These are phyloP conservation scores for Hypholoma fasciculare DNA, from an alignment of 768 basidiomycete species.

Conservation along the genomic window DNA sequence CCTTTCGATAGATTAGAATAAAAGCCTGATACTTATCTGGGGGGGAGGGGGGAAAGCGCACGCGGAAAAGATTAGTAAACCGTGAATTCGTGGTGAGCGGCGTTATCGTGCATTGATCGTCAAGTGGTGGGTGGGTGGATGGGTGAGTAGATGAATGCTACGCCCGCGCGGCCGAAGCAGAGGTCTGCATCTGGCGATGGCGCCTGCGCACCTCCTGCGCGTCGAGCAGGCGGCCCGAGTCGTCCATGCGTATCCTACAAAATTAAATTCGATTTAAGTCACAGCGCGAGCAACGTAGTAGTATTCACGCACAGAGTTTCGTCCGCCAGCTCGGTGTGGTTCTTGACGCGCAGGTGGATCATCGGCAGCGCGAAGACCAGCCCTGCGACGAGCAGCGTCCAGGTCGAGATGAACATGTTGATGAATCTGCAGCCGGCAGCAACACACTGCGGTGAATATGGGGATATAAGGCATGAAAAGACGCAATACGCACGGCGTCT, in stretches of 20 bases:
- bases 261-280: background rate
- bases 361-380: conserved; percentile 70
- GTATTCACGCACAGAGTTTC: conserved; percentile 54
- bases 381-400: conserved; percentile 67
- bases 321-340: conserved; percentile 54
- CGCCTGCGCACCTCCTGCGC: background rate
- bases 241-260: background rate
- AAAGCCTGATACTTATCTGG: no score
- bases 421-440: conserved; percentile 43
- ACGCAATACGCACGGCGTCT: conserved; percentile 50
- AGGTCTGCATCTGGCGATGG: background rate
- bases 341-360: conserved; percentile 69
- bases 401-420: conserved; percentile 74
- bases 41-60: no score
- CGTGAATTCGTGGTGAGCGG: no score
- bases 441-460: background rate
- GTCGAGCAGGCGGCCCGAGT: background rate
- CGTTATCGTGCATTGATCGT: no score
- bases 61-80: no score
- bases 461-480: background rate
- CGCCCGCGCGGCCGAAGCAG: background rate
- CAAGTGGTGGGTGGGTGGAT: background rate
- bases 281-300: no score
- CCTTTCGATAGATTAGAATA: no score
- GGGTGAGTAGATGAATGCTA: background rate